Base-by-base conservation (phyloP, 768 basidiomycete genomes). In the Suillus cothurnatus region DNA sequence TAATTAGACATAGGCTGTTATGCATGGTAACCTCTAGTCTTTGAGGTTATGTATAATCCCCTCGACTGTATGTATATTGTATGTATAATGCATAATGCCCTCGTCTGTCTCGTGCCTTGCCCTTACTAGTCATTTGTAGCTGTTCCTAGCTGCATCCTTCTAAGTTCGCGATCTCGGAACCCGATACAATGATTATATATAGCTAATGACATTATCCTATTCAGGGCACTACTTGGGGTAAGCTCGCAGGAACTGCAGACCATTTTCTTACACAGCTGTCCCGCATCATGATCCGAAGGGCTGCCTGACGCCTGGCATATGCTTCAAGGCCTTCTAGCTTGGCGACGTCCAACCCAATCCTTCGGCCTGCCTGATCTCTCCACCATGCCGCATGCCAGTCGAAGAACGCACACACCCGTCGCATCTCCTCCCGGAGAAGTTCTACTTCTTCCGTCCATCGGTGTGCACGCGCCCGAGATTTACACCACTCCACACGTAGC, bases 401-500 rank as follows among this genome's bases (percentile, higher is more conserved):
- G n/a, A 59, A 36, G 34, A 59, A 59, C 14, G 14, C 6, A 5
- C 50, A 26, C 26, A 49, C 15, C 1, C 61, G 49, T 21, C 50
- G 7, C 64, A 50, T 65, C 45, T 65, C 64, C 31, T 49, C 64
- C 28, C 26, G 28, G 38, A 65, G 61, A 38, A 65, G 45, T 17
- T 49, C 50, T 19, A 39, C n/a, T 28, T 65, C 64, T 47, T 65
- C 64, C 15, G 34, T 36, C 62, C 61, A 65, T 11, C 34, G 21
- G 5, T 34, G n/a, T 34, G 64, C 26, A 11, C 61, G 15, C 3
- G 61, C 61, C 28, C 26, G 28, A 28, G 64, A 62, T 41, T 65
- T 65, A 39, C 60, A 61, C 64, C 64, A 65, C 47, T 65, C 64
- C 9, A 65, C 58, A 15, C n/a, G n/a, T 43, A 65, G 23, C 5